Base-by-base conservation (phyloP, 352 stramenopile species). In the Phytophthora europaea region DNA sequence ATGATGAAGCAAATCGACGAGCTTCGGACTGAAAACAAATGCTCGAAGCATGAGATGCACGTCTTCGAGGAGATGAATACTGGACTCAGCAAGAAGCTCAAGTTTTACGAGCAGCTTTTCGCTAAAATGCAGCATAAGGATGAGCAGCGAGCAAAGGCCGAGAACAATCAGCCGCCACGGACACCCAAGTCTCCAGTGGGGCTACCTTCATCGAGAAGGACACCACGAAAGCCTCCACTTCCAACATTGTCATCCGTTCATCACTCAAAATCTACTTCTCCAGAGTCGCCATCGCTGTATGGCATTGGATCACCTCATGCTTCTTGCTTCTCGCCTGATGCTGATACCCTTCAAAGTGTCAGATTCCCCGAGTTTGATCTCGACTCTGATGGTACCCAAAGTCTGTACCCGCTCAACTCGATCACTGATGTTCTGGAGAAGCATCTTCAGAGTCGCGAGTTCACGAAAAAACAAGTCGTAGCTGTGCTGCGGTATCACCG, bases 61-160 rank as follows among this genome's bases (percentile, higher is more conserved):
- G 75, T 93, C 6, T 80, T 88, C 16, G 81, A 90, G n/a, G 81
- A 89, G 23, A 93, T 93, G 83, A 90, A 85, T 20, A 66, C 70
- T 3, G 77, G 63, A 0, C 55, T 93, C 16, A 91, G 79, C 62
- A 83, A 87, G 58, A 90, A 88, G 40, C 58, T 93, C 31, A 84
- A 83, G 45, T 91, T 93, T 51, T 93, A 90, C 68, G 83, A 91
- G 38, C 83, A 91, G 36, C 59, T 93, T 15, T 87, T 93, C 31
- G 71, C 76, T 2, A 90, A 88, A 51, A 87, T 92, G 79, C 82
- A 92, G 69, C 72, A 82, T 9, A 67, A 87, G 34, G 79, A 92
- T 28, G 68, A 79, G 8, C 75, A 83, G 18, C 43, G 57, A 22
- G 31, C 45, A 4, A 80, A 75, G 23, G 59, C 72, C 36, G 20